A percentile compares a stretch with the other conserved stretches of the same genome.
phyloP scores from a whole-genome alignment of 352 stramenopile genomes.

The Phytophthora constricta region DNA sequence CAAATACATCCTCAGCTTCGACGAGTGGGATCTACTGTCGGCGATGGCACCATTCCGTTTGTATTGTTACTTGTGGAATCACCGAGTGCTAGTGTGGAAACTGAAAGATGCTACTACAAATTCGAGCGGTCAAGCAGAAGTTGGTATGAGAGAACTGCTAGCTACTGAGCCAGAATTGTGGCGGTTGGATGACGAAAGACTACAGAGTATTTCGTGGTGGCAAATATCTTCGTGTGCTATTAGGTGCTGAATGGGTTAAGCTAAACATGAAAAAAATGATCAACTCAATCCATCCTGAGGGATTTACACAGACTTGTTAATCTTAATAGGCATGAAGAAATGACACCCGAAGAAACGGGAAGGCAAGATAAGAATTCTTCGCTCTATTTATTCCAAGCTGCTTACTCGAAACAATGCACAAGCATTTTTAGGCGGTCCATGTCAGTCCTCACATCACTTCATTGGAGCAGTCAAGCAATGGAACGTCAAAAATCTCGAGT shows the following conservation, averaged over 20 bases:
- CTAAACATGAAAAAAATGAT: neutral
- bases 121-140: conserved; percentile 7
- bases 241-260: conserved; percentile 16
- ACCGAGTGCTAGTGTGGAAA: conserved; percentile 31
- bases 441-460: too few relatives aligned
- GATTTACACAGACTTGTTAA: too few relatives aligned
- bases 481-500: too few relatives aligned
- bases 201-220: conserved; percentile 23
- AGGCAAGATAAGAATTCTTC: too few relatives aligned
- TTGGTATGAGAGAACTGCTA: conserved; percentile 1
- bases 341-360: too few relatives aligned
- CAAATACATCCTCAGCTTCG: conserved; percentile 25
- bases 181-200: conserved; percentile 22
- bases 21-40: conserved; percentile 32
- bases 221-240: conserved; percentile 16
- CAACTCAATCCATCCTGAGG: too few relatives aligned
- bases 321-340: too few relatives aligned
- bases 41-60: conserved; percentile 14
- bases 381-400: too few relatives aligned
- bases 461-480: too few relatives aligned
- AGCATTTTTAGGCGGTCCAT: too few relatives aligned
- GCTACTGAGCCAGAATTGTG: conserved; percentile 21
- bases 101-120: neutral
- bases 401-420: too few relatives aligned
- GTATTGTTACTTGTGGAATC: conserved; percentile 33